Conservation (phyloP, 2,329 filamentous ascomycete species). For the Teratosphaeria epicoccoides region DNA sequence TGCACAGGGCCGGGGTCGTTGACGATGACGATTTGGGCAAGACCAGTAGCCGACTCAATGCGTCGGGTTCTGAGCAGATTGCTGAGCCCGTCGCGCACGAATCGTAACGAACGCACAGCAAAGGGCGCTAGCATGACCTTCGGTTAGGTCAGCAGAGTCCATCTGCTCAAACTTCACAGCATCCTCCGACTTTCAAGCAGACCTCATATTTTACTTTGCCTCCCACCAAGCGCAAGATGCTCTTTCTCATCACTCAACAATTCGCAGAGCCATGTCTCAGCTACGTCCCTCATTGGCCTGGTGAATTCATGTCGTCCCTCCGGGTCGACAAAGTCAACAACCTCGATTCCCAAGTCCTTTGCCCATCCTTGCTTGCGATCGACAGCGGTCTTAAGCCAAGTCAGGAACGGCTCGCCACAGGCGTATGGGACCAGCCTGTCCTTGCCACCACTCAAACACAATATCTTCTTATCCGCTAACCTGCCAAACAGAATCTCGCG, state of each 20-base stretch:
- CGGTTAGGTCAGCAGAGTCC: no score
- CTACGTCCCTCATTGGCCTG: slow-evolving; percentile 54
- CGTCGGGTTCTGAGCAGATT: not conserved
- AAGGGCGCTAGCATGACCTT: not conserved
- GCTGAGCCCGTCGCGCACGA: not conserved
- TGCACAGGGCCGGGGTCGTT: not conserved
- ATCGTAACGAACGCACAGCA: not conserved
- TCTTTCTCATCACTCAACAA: slow-evolving; percentile 23
- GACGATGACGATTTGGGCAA: not conserved
- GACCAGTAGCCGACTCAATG: not conserved
- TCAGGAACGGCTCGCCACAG: slow-evolving; percentile 49
- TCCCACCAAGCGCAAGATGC: not conserved
- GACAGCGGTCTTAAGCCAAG: slow-evolving; percentile 48
- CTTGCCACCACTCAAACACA: slow-evolving; percentile 53
- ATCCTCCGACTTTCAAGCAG: not conserved
- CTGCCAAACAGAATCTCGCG: slow-evolving; percentile 20
- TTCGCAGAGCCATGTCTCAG: slow-evolving; percentile 51
- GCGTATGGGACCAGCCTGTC: slow-evolving; percentile 65
- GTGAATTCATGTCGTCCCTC: slow-evolving; percentile 62
- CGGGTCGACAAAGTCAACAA: slow-evolving; percentile 59
- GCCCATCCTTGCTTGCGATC: slow-evolving; percentile 39
- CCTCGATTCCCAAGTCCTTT: slow-evolving; percentile 42
- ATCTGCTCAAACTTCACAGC: not conserved
- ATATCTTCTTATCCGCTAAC: slow-evolving; percentile 50
- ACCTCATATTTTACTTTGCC: slow-evolving; percentile 6